Evolutionary conservation across 163 green algal genomes (phyloP), one percentile per base, ranked within the genome.

Genomic region (Prototheca wickerhamii): DNA sequence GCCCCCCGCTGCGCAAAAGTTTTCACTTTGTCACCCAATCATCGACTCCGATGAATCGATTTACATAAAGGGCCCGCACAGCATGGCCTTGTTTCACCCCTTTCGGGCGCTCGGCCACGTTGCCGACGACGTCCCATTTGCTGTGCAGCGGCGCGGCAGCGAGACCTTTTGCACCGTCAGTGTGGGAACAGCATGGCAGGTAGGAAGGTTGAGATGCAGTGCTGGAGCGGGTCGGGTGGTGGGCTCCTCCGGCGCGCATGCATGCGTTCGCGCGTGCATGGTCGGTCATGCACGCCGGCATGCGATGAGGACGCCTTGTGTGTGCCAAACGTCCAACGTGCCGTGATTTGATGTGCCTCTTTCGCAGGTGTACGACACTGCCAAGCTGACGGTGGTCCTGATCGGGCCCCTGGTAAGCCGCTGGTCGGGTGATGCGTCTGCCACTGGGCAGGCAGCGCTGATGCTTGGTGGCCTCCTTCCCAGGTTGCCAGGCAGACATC

Each of bases 131-230:
- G 80, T 90, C 2, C 90, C 90, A 0, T 95, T 96, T 67, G 83
- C 77, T 1, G 77, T 93, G 18, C 83, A 92, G 59, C 71, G 85
- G 12, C 70, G 78, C 2, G 89, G 91, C 7, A 86, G 82, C 54
- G 87, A 95, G 58, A 86, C 79, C 0, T 95, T 80, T 58, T 84
- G 91, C 4, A 92, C 82, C 5, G 81, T 95, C 49, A 90, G 82
- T 60, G 85, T 94, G 2, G 90, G 91, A 7, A 87, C 88, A 26
- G 81, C 86, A 50, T 97, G 88, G 86, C 89, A 96, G 84, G 86
- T 87, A 32, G 4, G 70, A 18, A 51, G 23, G 26, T 31, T 15
- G 26, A 10, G 51, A 15, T 58, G 25, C 26, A 21, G 26, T 58
- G 25, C 18, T 33, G 51, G 20, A 35, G 17, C n/a, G 21, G 10